A percentile compares a stretch with the other conserved stretches of the same genome.
These are phyloP conservation scores for Eimeria nieschulzi DNA, from an alignment of 169 alveolate genomes.

Conservation along the genomic window DNA sequence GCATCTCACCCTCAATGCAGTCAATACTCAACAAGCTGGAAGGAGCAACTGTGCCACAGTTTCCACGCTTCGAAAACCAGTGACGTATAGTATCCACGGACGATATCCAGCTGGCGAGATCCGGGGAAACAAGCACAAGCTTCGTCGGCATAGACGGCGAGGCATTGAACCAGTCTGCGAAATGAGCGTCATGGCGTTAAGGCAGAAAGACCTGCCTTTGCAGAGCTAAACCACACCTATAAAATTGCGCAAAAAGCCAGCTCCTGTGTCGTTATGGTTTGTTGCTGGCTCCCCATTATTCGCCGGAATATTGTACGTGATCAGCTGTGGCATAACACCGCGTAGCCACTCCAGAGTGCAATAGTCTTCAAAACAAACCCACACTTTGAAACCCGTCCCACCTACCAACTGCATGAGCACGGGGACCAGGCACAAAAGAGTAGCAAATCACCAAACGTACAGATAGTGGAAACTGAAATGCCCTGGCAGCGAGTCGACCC, in stretches of 20 bases:
- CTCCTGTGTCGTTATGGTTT: not conserved
- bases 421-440: not conserved
- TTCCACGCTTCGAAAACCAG: not conserved
- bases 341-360: conserved; percentile 40
- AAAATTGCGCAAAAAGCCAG: not conserved
- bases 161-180: conserved; percentile 10
- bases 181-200: too few species aligned
- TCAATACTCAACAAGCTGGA: conserved; percentile 17
- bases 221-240: conserved; percentile 12
- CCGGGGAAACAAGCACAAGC: conserved; percentile 30
- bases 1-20: conserved; percentile 49
- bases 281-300: not conserved
- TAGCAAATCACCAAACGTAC: not conserved
- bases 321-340: conserved; percentile 31
- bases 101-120: conserved; percentile 10
- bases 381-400: conserved; percentile 33
- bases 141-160: conserved; percentile 22
- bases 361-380: conserved; percentile 21
- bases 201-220: not conserved
- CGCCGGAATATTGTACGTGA: not conserved
- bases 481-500: conserved; percentile 29
- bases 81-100: not conserved
- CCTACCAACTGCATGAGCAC: not conserved
- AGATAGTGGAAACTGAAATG: conserved; percentile 35
- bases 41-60: not conserved